Percentiles rank a stretch among this genome's conserved stretches.
Conservation (phyloP, 805 yeast genomes). For the Yarrowia sp. region DNA sequence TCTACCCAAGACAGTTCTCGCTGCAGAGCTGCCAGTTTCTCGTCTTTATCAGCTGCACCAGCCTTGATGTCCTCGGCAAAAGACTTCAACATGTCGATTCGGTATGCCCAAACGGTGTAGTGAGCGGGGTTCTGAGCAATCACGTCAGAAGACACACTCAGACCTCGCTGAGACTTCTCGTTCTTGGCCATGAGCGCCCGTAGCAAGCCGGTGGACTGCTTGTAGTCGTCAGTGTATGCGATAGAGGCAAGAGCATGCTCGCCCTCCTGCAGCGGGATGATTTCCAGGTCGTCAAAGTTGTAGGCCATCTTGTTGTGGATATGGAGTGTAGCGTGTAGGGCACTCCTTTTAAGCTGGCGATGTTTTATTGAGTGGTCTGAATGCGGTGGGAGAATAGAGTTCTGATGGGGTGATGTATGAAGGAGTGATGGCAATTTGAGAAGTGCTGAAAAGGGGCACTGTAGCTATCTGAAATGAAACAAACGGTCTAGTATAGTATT, state of each 20-base stretch:
- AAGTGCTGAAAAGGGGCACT: background rate
- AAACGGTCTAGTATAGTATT: no score
- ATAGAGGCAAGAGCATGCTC: conserved; percentile 50
- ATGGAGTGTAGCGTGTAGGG: background rate
- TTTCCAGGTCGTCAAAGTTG: conserved; percentile 51
- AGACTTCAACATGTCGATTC: conserved; percentile 47
- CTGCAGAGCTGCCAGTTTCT: conserved; percentile 4
- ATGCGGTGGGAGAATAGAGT: conserved; percentile 11
- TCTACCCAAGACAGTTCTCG: conserved; percentile 83
- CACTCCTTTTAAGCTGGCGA: background rate
- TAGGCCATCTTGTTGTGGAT: conserved; percentile 36
- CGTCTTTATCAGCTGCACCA: conserved; percentile 40
- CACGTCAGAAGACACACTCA: conserved; percentile 67
- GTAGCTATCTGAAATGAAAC: no score
- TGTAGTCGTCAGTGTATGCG: conserved; percentile 74
- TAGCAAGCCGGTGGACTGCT: conserved; percentile 63
- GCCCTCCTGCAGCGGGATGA: conserved; percentile 48
- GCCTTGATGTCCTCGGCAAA: conserved; percentile 49
- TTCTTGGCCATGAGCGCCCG: conserved; percentile 63
- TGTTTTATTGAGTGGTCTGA: conserved; percentile 1
- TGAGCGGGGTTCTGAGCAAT: conserved; percentile 83
- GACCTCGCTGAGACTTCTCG: conserved; percentile 75
- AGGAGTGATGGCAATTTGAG: background rate
- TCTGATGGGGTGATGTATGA: conserved; percentile 12
- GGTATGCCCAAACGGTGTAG: conserved; percentile 80